Conservation (phyloP, 805 yeast species). For the Yarrowia keelungensis region DNA sequence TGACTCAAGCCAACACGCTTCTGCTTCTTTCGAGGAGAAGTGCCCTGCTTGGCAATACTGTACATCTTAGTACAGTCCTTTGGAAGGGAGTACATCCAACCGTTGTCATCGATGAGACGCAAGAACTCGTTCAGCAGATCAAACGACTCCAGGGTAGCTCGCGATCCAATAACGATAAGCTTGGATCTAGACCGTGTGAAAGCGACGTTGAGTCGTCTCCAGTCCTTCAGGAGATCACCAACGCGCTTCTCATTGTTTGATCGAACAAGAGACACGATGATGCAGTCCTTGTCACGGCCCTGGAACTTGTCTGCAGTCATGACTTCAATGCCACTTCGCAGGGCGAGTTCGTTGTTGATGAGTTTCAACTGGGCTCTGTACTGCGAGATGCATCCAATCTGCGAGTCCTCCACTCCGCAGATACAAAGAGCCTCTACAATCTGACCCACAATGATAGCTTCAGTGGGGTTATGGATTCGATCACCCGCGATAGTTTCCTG, state of each 20-base stretch:
- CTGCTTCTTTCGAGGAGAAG: slow-evolving; percentile 32
- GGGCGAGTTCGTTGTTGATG: slow-evolving; percentile 51
- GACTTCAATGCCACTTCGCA: slow-evolving; percentile 64
- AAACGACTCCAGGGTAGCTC: slow-evolving; percentile 61
- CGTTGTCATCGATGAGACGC: slow-evolving; percentile 59
- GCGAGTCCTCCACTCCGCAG: slow-evolving; percentile 64
- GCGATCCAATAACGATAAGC: slow-evolving; percentile 82
- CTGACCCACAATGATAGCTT: slow-evolving; percentile 68
- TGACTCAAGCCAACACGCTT: slow-evolving; percentile 29
- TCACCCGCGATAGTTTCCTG: slow-evolving; percentile 65
- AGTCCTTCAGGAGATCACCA: slow-evolving; percentile 82
- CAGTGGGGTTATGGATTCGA: slow-evolving; percentile 73
- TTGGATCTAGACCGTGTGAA: slow-evolving; percentile 89
- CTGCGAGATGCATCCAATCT: slow-evolving; percentile 87
- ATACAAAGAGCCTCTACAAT: slow-evolving; percentile 63
- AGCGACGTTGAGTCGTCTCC: slow-evolving; percentile 94
- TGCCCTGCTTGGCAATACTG: slow-evolving; percentile 19
- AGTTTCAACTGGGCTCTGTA: slow-evolving; percentile 78
- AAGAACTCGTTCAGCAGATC: slow-evolving; percentile 66
- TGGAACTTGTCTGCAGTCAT: slow-evolving; percentile 95
- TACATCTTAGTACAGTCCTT: slow-evolving; percentile 40
- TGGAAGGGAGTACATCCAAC: slow-evolving; percentile 72
- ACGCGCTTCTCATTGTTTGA: slow-evolving; percentile 69
- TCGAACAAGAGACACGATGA: slow-evolving; percentile 87
- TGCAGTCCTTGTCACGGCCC: slow-evolving; percentile 93